Evolutionary conservation across 352 stramenopile species (phyloP), one percentile per base, ranked within the genome.

Genomic region (Phytopythium mirpurense): DNA sequence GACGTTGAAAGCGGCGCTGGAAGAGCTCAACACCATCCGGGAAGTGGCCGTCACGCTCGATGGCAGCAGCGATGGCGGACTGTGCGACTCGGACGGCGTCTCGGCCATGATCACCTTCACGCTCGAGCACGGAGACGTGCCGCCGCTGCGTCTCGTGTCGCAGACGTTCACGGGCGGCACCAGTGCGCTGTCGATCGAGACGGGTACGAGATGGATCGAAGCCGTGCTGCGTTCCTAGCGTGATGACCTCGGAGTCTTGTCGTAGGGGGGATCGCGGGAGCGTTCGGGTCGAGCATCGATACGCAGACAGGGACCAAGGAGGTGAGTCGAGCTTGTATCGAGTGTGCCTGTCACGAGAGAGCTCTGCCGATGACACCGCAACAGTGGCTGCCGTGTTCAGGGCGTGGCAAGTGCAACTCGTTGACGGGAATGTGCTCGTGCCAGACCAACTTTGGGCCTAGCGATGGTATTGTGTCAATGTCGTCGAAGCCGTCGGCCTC

Each of bases 31-130:
- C 15, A 86, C 79, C 16, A 75, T 93, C 46, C 75, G 72, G 10
- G 51, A 56, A 2, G 72, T 90, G 14, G 51, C 18, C 7, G 73
- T 91, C 9, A 56, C 56, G n/a, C 53, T 91, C 19, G 69, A 70
- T 42, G 71, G 63, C 15, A 75, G 74, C 29, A 55, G 62, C 8
- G 59, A 62, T 12, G 42, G 50, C 6, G 63, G 54, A 8, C 44
- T 88, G 5, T 95, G 85, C 62, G 65, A 70, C 18, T 32, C 42
- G 0, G 49, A 77, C 9, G 83, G 83, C 23, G 72, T 83, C 7
- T 87, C 82, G 16, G 67, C 78, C 16, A 49, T 72, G 41, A 62
- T 93, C 53, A 87, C 79, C 7, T 93, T 89, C 57, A 75, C 64
- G 6, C 58, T 83, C 36, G 78, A 93, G 48, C 77, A 88, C 42